These are phyloP conservation scores for Stromatinia cepivora DNA, from an alignment of 2,329 filamentous ascomycete genomes.

Conservation along the genomic window DNA sequence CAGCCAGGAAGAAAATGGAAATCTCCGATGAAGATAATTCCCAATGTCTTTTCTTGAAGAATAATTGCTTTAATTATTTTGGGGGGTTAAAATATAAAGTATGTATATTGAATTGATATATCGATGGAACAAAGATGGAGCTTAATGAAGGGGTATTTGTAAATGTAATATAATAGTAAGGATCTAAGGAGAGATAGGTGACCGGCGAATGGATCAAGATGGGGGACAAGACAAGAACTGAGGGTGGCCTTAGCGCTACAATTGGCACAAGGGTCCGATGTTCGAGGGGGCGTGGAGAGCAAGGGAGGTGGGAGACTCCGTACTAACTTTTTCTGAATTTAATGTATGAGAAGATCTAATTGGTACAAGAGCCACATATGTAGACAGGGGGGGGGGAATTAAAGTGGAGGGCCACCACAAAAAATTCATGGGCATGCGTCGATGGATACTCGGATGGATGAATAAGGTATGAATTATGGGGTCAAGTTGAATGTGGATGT, in stretches of 20 bases:
- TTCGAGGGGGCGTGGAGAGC: conserved; percentile 12
- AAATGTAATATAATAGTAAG: conserved; percentile 16
- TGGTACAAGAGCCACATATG: conserved; percentile 1
- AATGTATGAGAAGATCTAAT: not conserved
- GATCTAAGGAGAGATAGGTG: conserved; percentile 2
- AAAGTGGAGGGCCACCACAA: conserved; percentile 9
- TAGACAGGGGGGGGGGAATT: not conserved
- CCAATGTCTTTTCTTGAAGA: not conserved
- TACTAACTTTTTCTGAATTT: conserved; percentile 1
- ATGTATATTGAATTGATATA: not conserved
- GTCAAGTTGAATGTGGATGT: not conserved
- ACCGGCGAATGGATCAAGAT: conserved; percentile 11
- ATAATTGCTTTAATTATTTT: not conserved
- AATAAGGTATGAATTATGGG: not conserved
- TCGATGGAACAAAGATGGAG: conserved; percentile 5
- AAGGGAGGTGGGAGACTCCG: not conserved
- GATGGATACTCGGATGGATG: conserved; percentile 1
- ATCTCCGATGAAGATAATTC: conserved; percentile 19
- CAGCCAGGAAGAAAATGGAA: not conserved
- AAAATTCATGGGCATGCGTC: conserved; percentile 9
- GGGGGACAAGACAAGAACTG: not conserved
- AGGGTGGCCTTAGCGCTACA: conserved; percentile 15
- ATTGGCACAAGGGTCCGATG: conserved; percentile 15
- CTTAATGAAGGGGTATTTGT: conserved; percentile 13
- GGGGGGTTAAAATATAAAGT: not conserved